These are phyloP conservation scores for Botrytis fragariae DNA, from an alignment of 2,329 filamentous ascomycete species.

Conservation along the genomic window DNA sequence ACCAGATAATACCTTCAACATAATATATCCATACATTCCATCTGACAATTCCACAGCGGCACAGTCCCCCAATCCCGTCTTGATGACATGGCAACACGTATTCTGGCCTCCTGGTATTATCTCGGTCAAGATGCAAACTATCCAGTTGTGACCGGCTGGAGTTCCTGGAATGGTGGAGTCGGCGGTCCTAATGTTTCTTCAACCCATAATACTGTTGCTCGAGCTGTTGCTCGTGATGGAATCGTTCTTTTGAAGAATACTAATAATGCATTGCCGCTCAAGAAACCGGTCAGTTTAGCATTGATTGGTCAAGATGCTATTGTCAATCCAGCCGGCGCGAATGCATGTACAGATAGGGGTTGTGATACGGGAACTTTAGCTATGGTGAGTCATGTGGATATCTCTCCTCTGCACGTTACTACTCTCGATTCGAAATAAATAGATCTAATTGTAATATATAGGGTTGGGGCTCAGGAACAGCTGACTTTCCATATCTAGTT, in stretches of 20 bases:
- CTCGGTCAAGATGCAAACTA: constrained; percentile 48
- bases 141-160: constrained; percentile 53
- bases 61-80: constrained; percentile 58
- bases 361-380: constrained; percentile 62
- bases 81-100: constrained; percentile 64
- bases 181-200: constrained; percentile 50
- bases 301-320: constrained; percentile 63
- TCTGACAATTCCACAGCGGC: constrained; percentile 43
- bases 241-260: constrained; percentile 69
- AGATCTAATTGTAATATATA: background rate
- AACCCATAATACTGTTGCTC: constrained; percentile 61
- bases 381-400: constrained; percentile 47
- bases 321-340: constrained; percentile 59
- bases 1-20: background rate
- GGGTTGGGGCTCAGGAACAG: constrained; percentile 17
- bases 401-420: background rate
- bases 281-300: constrained; percentile 51
- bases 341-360: constrained; percentile 59
- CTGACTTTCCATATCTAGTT: constrained; percentile 42
- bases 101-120: constrained; percentile 62
- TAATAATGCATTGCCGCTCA: constrained; percentile 54
- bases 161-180: constrained; percentile 36
- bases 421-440: background rate
- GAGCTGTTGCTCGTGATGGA: constrained; percentile 53
- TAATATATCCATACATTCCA: background rate